Conservation (phyloP, 2,329 filamentous ascomycete species). For the Lomentospora prolificans region DNA sequence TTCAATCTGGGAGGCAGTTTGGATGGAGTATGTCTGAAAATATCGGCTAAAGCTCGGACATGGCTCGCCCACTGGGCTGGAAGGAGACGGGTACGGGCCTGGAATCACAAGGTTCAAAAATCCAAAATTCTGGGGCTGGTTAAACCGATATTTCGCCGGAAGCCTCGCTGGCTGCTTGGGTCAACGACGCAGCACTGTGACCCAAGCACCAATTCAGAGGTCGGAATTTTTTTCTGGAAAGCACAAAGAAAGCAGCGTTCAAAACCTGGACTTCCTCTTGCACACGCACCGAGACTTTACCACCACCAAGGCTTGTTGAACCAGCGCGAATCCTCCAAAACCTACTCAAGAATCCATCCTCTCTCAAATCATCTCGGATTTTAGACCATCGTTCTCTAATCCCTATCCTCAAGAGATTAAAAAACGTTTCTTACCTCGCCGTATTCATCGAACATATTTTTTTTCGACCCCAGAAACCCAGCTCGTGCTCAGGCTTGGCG, state of each 20-base stretch:
- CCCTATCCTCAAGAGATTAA: not conserved
- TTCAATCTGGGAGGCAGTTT: too few species aligned
- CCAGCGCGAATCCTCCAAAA: constrained; percentile 1
- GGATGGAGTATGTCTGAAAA: too few species aligned
- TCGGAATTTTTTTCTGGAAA: constrained; percentile 6
- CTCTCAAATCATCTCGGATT: constrained; percentile 1
- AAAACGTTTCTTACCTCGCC: not conserved
- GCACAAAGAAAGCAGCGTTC: constrained; percentile 6
- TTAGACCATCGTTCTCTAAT: not conserved
- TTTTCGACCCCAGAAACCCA: not conserved
- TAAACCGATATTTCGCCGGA: constrained; percentile 6
- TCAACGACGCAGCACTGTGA: not conserved
- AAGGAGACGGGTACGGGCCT: too few species aligned
- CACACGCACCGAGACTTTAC: constrained; percentile 2
- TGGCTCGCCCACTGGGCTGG: not conserved
- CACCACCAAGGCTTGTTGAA: constrained; percentile 1
- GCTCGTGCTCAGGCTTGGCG: constrained; percentile 2
- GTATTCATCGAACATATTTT: not conserved
- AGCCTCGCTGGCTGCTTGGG: not conserved
- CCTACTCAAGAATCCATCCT: not conserved
- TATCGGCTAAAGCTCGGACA: not conserved
- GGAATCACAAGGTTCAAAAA: too few species aligned
- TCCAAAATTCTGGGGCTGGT: too few species aligned
- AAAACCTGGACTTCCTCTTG: constrained; percentile 7
- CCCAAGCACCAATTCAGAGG: constrained; percentile 2